phyloP scores from a whole-genome alignment of 2,329 filamentous ascomycete genomes.

The Biscogniauxia mediterranea region DNA sequence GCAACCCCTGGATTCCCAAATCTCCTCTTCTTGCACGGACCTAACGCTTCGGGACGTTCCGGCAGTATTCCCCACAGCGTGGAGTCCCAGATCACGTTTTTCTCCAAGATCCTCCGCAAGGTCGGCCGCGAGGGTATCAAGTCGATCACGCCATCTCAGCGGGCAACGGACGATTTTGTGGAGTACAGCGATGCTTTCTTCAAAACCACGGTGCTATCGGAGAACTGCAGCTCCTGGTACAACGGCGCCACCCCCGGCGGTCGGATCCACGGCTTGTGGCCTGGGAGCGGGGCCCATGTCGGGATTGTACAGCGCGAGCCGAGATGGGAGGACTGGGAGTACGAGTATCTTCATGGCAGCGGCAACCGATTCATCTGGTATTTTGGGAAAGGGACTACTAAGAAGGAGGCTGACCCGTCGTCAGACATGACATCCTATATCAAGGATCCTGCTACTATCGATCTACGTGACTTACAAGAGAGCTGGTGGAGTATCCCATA shows the following conservation, averaged over 20 bases:
- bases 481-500: constrained; percentile 55
- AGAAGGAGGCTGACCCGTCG: constrained; percentile 53
- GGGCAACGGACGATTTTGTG: constrained; percentile 63
- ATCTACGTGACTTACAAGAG: constrained; percentile 64
- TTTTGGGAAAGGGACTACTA: constrained; percentile 67
- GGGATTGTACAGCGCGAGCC: constrained; percentile 56
- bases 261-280: constrained; percentile 67
- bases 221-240: constrained; percentile 70
- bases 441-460: constrained; percentile 51
- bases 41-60: constrained; percentile 56
- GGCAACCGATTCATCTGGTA: constrained; percentile 58
- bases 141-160: constrained; percentile 54
- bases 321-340: constrained; percentile 56
- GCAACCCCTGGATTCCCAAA: constrained; percentile 67
- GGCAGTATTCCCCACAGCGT: constrained; percentile 67
- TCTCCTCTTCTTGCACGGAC: constrained; percentile 62
- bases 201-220: constrained; percentile 51
- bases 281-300: constrained; percentile 63
- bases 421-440: constrained; percentile 65
- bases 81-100: constrained; percentile 64
- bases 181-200: constrained; percentile 59
- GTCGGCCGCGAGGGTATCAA: constrained; percentile 64
- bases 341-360: constrained; percentile 42
- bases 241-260: constrained; percentile 63
- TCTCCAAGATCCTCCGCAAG: constrained; percentile 67